Percentiles rank a stretch among this genome's conserved stretches.
Evolutionary conservation across 2,329 filamentous ascomycete genomes (phyloP).

Genomic region (Fusarium udum): DNA sequence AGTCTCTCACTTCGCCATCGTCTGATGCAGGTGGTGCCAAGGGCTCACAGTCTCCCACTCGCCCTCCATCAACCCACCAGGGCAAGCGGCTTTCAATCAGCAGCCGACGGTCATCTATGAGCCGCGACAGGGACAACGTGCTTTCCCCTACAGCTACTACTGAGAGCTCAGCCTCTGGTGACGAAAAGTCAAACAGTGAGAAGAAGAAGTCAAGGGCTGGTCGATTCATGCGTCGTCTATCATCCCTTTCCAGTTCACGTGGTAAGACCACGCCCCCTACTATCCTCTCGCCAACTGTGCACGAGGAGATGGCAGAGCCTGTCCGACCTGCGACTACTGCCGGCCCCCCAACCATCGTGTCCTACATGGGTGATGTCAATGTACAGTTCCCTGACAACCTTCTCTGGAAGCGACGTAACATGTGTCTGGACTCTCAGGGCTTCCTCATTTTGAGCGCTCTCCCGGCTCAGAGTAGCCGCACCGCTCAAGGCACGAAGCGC

Average conservation of each 20-base stretch:
- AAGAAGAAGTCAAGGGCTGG: slow-evolving; percentile 63
- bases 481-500: slow-evolving; percentile 68
- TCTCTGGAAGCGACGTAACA: slow-evolving; percentile 92
- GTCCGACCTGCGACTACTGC: slow-evolving; percentile 45
- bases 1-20: slow-evolving; percentile 60
- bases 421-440: slow-evolving; percentile 85
- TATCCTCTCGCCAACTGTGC: slow-evolving; percentile 59
- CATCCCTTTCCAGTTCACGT: slow-evolving; percentile 59
- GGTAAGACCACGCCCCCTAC: slow-evolving; percentile 57
- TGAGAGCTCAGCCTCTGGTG: slow-evolving; percentile 58
- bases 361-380: slow-evolving; percentile 89
- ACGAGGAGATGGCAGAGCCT: slow-evolving; percentile 53
- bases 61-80: slow-evolving; percentile 59
- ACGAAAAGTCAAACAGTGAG: slow-evolving; percentile 57
- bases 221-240: slow-evolving; percentile 68
- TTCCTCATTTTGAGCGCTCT: slow-evolving; percentile 79
- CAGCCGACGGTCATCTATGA: slow-evolving; percentile 65
- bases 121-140: slow-evolving; percentile 51
- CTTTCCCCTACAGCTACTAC: slow-evolving; percentile 55
- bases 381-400: slow-evolving; percentile 97
- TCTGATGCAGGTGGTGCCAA: slow-evolving; percentile 50
- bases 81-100: slow-evolving; percentile 70
- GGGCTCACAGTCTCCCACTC: slow-evolving; percentile 56
- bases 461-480: slow-evolving; percentile 63
- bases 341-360: slow-evolving; percentile 57